phyloP scores from a whole-genome alignment of 768 basidiomycete species.

The Pleurotus citrinopileatus region DNA sequence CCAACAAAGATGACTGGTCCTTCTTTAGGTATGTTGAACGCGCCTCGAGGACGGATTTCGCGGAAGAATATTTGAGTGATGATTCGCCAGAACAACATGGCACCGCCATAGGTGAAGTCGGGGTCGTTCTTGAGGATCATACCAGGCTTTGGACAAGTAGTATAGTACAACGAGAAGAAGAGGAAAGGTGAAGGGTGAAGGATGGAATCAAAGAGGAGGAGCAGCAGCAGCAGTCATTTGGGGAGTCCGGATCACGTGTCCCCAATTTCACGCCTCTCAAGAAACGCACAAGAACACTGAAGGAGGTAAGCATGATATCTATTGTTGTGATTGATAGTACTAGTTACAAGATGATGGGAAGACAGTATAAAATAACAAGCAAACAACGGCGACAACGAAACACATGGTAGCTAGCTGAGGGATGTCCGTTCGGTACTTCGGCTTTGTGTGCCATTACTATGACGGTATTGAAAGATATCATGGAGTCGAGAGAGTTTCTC shows the following conservation, averaged over 20 bases:
- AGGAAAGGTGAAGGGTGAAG: neutral
- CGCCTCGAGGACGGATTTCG: slow-evolving; percentile 90
- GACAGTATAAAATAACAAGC: neutral
- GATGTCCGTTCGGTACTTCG: slow-evolving; percentile 17
- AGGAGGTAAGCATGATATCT: neutral
- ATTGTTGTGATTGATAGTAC: slow-evolving; percentile 2
- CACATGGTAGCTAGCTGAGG: slow-evolving; percentile 8
- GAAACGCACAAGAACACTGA: neutral
- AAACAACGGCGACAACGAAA: neutral
- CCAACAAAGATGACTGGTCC: slow-evolving; percentile 93
- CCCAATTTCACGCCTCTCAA: neutral
- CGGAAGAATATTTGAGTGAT: slow-evolving; percentile 95
- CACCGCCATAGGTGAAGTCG: slow-evolving; percentile 55
- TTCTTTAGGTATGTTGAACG: slow-evolving; percentile 89
- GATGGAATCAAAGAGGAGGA: neutral
- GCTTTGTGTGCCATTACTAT: slow-evolving; percentile 39
- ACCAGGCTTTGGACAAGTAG: neutral
- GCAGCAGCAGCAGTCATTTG: neutral
- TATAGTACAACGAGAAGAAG: neutral
- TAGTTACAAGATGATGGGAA: slow-evolving; percentile 8
- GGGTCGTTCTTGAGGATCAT: slow-evolving; percentile 13
- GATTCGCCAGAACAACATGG: slow-evolving; percentile 80
- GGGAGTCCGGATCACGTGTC: neutral
- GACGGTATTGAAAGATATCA: slow-evolving; percentile 78
- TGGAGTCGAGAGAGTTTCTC: slow-evolving; percentile 75